phyloP scores from a whole-genome alignment of 1,284 basidiomycete genomes.

The Malassezia obtusa region DNA sequence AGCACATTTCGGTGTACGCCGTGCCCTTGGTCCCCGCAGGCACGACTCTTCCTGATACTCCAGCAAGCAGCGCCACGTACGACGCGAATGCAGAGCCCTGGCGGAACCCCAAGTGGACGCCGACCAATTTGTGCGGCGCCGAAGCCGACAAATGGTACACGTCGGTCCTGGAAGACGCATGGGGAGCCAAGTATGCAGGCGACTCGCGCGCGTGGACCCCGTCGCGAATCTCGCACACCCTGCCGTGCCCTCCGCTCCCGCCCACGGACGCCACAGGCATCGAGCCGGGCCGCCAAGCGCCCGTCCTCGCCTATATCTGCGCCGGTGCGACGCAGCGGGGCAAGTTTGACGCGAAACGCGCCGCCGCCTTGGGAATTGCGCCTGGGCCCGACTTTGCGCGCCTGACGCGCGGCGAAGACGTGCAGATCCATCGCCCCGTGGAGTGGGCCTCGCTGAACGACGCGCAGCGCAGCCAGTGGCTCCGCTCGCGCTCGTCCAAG shows the following conservation, averaged over 20 bases:
- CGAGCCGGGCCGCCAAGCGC: slow-evolving; percentile 17
- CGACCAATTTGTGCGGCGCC: neutral
- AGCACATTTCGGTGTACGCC: slow-evolving; percentile 59
- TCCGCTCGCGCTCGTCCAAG: slow-evolving; percentile 26
- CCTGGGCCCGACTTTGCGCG: slow-evolving; percentile 53
- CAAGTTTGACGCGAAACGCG: slow-evolving; percentile 69
- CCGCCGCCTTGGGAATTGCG: slow-evolving; percentile 60
- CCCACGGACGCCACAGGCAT: slow-evolving; percentile 8
- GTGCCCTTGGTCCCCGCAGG: slow-evolving; percentile 53
- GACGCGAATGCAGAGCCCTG: slow-evolving; percentile 8
- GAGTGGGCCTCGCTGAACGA: slow-evolving; percentile 22
- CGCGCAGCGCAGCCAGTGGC: slow-evolving; percentile 24
- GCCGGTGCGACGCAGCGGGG: slow-evolving; percentile 69
- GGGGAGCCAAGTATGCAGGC: slow-evolving; percentile 5
- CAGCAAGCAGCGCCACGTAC: neutral
- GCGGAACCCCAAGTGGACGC: slow-evolving; percentile 18
- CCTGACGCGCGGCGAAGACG: slow-evolving; percentile 50
- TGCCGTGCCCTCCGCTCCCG: neutral
- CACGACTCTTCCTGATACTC: neutral
- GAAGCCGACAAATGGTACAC: slow-evolving; percentile 3
- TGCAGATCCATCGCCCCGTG: slow-evolving; percentile 49
- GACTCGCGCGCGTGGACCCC: neutral
- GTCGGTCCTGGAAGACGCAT: slow-evolving; percentile 2
- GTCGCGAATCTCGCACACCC: slow-evolving; percentile 2
- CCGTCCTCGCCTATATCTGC: slow-evolving; percentile 57